Evolutionary conservation across 2,329 filamentous ascomycete species (phyloP).

Genomic region (Aspergillus phoenicis): DNA sequence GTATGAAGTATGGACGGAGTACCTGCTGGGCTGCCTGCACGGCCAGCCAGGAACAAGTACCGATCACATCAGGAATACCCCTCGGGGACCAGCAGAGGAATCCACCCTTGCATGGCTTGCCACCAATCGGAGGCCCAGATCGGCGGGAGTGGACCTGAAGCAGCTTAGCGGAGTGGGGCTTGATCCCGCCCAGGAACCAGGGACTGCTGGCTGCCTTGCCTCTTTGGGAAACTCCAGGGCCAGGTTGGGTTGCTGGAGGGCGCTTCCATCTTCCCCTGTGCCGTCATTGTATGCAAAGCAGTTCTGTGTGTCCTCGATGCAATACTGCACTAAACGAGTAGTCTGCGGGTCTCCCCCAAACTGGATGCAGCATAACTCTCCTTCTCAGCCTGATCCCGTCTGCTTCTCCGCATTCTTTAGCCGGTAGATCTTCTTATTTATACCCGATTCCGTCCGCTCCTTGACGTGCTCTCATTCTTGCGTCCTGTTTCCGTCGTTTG

Average conservation of each 20-base stretch:
- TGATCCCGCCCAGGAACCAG: slow-evolving; percentile 3
- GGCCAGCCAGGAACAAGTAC: neutral
- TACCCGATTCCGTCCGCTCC: slow-evolving; percentile 14
- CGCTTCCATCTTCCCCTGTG: neutral
- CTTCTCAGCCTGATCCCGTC: neutral
- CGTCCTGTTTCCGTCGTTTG: slow-evolving; percentile 9
- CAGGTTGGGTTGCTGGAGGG: neutral
- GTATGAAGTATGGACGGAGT: neutral
- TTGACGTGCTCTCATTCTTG: slow-evolving; percentile 16
- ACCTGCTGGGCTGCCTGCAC: neutral
- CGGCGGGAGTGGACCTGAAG: neutral
- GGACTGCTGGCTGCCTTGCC: neutral
- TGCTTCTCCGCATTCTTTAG: slow-evolving; percentile 4
- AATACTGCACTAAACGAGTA: neutral
- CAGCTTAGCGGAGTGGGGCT: neutral
- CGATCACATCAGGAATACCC: neutral
- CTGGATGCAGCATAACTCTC: neutral
- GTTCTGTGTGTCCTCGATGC: neutral
- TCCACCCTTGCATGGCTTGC: neutral
- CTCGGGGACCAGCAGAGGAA: neutral
- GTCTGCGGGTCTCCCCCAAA: neutral
- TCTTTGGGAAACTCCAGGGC: neutral
- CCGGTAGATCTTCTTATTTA: slow-evolving; percentile 9
- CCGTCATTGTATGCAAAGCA: neutral
- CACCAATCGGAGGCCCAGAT: neutral